Percentiles rank a stretch among this genome's conserved stretches.
Evolutionary conservation across 768 basidiomycete species (phyloP).

Genomic region (Paxillus ammoniavirescens): DNA sequence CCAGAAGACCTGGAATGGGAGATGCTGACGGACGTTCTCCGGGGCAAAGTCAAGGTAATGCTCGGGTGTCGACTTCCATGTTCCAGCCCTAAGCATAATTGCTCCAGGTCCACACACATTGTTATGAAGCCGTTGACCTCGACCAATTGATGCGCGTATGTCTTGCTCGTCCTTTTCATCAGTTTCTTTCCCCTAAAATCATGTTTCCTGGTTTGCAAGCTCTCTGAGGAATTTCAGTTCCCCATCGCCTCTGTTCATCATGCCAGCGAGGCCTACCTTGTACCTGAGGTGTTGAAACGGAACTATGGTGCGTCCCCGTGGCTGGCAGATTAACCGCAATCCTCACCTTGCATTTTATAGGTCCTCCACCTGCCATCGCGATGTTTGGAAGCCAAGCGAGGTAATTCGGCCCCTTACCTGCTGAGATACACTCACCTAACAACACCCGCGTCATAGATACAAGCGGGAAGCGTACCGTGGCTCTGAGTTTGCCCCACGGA

Average conservation of each 20-base stretch:
- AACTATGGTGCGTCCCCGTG: conserved; percentile 37
- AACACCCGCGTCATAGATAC: conserved; percentile 30
- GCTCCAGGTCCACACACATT: conserved; percentile 27
- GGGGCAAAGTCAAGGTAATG: conserved; percentile 68
- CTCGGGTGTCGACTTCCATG: conserved; percentile 46
- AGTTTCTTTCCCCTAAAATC: not conserved
- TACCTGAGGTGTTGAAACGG: conserved; percentile 71
- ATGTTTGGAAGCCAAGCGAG: conserved; percentile 69
- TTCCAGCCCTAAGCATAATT: not conserved
- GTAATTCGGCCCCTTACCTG: not conserved
- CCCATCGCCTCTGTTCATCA: conserved; percentile 75
- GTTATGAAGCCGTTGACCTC: conserved; percentile 55
- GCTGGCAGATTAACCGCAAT: not conserved
- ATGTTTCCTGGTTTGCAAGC: conserved; percentile 33
- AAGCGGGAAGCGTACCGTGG: conserved; percentile 59
- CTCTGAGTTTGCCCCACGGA: conserved; percentile 55
- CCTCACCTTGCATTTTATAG: conserved; percentile 11
- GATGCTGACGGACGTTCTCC: conserved; percentile 60
- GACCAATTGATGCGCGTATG: conserved; percentile 60
- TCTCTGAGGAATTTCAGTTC: conserved; percentile 86
- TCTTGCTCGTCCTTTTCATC: not conserved
- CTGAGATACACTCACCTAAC: not conserved
- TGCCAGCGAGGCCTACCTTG: conserved; percentile 82
- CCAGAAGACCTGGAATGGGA: conserved; percentile 69
- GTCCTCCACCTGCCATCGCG: conserved; percentile 65